These are phyloP conservation scores for Ananas comosus DNA, from an alignment of 176 grass and related monocot genomes.

Conservation along the genomic window DNA sequence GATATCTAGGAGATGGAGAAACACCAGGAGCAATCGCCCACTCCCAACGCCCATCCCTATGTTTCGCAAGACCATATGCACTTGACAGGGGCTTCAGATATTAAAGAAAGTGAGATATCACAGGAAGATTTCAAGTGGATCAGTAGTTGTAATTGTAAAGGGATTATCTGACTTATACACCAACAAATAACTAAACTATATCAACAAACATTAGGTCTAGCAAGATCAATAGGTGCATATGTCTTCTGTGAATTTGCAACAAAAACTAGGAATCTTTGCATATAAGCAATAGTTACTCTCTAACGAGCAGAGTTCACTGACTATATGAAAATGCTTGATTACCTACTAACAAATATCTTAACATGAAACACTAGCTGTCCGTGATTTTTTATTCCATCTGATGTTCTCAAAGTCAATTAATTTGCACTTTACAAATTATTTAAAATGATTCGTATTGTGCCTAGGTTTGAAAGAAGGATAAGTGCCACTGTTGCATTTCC, in stretches of 20 bases:
- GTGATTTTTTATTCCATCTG: too few species aligned
- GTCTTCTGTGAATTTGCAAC: neutral
- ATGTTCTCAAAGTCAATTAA: too few species aligned
- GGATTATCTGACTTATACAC: neutral
- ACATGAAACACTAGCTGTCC: too few species aligned
- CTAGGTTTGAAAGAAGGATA: too few species aligned
- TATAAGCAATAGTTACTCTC: too few species aligned
- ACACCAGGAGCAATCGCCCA: constrained; percentile 98
- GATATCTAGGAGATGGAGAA: constrained; percentile 97
- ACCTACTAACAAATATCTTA: too few species aligned
- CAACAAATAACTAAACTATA: neutral
- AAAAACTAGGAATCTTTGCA: too few species aligned
- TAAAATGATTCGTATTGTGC: too few species aligned
- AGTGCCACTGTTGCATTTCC: too few species aligned
- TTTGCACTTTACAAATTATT: too few species aligned
- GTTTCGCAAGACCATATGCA: constrained; percentile 98
- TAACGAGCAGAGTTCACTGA: too few species aligned
- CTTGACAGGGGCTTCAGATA: constrained; percentile 63
- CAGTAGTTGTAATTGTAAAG: neutral
- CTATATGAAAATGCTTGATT: too few species aligned
- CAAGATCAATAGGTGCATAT: neutral
- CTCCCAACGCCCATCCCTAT: constrained; percentile 98
- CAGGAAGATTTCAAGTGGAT: neutral
- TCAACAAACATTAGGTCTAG: neutral
- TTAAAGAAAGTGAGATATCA: neutral